Evolutionary conservation across 2,329 filamentous ascomycete species (phyloP).

Genomic region (Exophiala xenobiotica): DNA sequence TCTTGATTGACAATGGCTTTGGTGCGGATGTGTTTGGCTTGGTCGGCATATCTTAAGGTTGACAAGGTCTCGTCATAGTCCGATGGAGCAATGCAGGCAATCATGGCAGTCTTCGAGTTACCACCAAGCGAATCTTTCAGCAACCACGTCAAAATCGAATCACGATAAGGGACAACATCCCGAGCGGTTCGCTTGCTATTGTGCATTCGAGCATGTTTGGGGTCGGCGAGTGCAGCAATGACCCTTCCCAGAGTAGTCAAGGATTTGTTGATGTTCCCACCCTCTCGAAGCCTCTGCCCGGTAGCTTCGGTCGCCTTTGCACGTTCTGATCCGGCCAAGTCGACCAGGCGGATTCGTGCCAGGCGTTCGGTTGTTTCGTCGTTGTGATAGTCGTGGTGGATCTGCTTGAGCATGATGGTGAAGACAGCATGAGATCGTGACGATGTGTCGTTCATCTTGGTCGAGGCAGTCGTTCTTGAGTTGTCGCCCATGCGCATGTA

Average conservation of each 20-base stretch:
- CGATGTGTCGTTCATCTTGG: conserved; percentile 99
- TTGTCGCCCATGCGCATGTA: conserved; percentile 88
- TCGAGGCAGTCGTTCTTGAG: conserved; percentile 85
- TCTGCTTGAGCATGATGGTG: conserved; percentile 96
- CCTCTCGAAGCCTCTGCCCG: conserved; percentile 83
- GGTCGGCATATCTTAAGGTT: conserved; percentile 93
- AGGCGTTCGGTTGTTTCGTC: conserved; percentile 96
- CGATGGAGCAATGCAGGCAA: conserved; percentile 90
- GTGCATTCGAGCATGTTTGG: conserved; percentile 57
- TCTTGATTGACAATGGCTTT: conserved; percentile 95
- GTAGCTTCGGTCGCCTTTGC: conserved; percentile 96
- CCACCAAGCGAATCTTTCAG: conserved; percentile 94
- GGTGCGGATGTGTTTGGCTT: conserved; percentile 95
- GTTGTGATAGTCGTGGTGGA: conserved; percentile 94
- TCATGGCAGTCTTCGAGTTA: conserved; percentile 99
- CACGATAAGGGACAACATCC: conserved; percentile 85
- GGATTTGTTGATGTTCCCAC: conserved; percentile 98
- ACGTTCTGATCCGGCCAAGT: conserved; percentile 90
- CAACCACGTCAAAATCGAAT: conserved; percentile 81
- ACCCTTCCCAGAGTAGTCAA: conserved; percentile 92
- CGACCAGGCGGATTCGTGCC: conserved; percentile 89
- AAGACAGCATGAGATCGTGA: conserved; percentile 96
- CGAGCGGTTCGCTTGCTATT: conserved; percentile 59
- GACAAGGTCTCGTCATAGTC: conserved; percentile 98
- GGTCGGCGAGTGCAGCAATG: conserved; percentile 82